Evolutionary conservation across 1,284 basidiomycete species (phyloP).

Genomic region (Meira nashicola): DNA sequence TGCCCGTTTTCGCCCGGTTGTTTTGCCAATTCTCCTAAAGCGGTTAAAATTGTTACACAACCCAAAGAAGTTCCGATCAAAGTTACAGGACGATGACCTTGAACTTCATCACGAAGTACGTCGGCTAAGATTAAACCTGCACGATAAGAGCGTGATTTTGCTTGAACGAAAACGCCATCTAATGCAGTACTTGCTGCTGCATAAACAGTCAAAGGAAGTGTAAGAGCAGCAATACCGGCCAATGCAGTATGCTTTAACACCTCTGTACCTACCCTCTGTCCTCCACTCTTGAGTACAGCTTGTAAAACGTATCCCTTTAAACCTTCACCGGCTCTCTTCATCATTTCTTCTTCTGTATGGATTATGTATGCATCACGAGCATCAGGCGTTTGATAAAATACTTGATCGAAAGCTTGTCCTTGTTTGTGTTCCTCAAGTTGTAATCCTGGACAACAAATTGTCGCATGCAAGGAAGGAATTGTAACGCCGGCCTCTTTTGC

Average conservation of each 20-base stretch:
- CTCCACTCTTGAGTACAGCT: constrained; percentile 28
- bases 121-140: constrained; percentile 60
- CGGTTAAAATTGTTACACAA: constrained; percentile 58
- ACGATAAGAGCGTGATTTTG: constrained; percentile 22
- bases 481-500: constrained; percentile 29
- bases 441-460: constrained; percentile 40
- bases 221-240: constrained; percentile 59
- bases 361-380: constrained; percentile 39
- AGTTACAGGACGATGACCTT: constrained; percentile 59
- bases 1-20: constrained; percentile 33
- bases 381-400: constrained; percentile 26
- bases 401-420: constrained; percentile 23
- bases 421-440: constrained; percentile 33
- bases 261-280: constrained; percentile 48
- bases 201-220: constrained; percentile 56
- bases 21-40: constrained; percentile 56
- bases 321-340: constrained; percentile 32
- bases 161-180: constrained; percentile 54
- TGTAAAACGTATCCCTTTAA: constrained; percentile 35
- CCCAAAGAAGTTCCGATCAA: constrained; percentile 60
- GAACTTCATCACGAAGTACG: constrained; percentile 58
- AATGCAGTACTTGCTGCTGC: constrained; percentile 50
- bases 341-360: constrained; percentile 35
- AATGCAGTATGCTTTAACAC: constrained; percentile 60
- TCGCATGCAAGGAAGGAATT: constrained; percentile 43